Base-by-base conservation (phyloP, 2,329 filamentous ascomycete species). In the Trichoderma pleuroti region DNA sequence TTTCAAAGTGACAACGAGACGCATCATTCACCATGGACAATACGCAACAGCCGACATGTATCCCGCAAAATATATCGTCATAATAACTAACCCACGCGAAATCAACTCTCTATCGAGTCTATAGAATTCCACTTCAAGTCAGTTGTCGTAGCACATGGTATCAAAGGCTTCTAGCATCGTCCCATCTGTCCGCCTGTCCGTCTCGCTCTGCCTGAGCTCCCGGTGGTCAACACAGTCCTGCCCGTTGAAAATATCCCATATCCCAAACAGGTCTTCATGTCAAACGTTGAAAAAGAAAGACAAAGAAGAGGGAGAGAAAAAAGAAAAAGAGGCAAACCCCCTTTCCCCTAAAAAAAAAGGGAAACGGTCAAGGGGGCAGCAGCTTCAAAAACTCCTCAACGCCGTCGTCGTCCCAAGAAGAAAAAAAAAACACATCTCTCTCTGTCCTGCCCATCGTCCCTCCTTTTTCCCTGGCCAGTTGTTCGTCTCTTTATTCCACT, bases 401-500 rank as follows among this genome's bases (percentile, higher is more conserved):
- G 66, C 64, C 73, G 46, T 72, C 73, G 46, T 72, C 28, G 30
- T 59, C 57, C 68, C 71, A 28, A 30, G 42, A 46, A 30, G 42
- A 39, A 60, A 26, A 46, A 26, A 12, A 39, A 39, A 18, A 1
- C 8, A 9, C 24, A 56, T 34, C n/a, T 28, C n/a, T 49, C 39
- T 62, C 11, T 21, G 26, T 39, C 24, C 32, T 32, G 56, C 56
- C 56, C 30, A 16, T 56, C 30, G 24, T 26, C 49, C 49, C 16
- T 42, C 39, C 14, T 18, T 18, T 34, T 28, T 52, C 21, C 34
- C 21, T 11, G 34, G 16, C 70, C 56, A 42, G 59, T n/a, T 42
- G 36, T 61, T 52, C 46, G 21, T 24, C 46, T 21, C 63, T 76
- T 76, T n/a, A 82, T 24, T 89, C 86, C 69, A 88, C 84, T 77